Base-by-base conservation (phyloP, 768 basidiomycete genomes). In the Termitomyces sp. region DNA sequence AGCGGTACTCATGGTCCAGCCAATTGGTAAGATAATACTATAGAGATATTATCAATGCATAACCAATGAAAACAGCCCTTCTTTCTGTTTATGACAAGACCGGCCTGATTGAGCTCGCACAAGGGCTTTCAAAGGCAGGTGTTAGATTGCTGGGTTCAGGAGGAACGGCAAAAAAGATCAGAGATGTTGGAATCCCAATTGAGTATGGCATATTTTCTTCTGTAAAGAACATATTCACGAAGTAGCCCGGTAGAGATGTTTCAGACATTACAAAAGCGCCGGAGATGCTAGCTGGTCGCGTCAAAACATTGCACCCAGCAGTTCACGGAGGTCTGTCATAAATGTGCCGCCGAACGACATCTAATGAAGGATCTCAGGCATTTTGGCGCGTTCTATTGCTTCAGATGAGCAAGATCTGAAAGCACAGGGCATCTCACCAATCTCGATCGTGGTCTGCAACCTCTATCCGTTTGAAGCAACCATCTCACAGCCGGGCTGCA, bases 371-470 rank as follows among this genome's bases (percentile, higher is more conserved):
- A 17, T 10, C 45, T 4, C 17, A 96, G 94, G 96, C 30, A 99
- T 99, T 62, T 85, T 99, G 43, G 94, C 97, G 5, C 87, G 97
- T 19, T 81, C 87, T 51, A 96, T 94, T 62, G 84, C 89, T 4
- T 93, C 93, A 10, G 97, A 99, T 73, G 82, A 94, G 62, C 77
- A 81, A 53, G 97, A 99, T 70, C 82, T 98, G 51, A 74, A 81
- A 30, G 77, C 85, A 7, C 94, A 96, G 66, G 78, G 77, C 57
- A 98, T 99, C 71, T 83, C 90, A 6, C 91, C 91, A 60, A 98
- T 98, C 74, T 86, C 89, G 55, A 89, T 99, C 75, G 96, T 99
- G 56, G 94, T 97, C 59, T 99, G 97, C 85, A 99, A 99, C 71
- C 85, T 99, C 52, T 98, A 99, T 77, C 97, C 97, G 0, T 99